Conservation (phyloP, 805 yeast genomes). For the Ogataea trehalophila region DNA sequence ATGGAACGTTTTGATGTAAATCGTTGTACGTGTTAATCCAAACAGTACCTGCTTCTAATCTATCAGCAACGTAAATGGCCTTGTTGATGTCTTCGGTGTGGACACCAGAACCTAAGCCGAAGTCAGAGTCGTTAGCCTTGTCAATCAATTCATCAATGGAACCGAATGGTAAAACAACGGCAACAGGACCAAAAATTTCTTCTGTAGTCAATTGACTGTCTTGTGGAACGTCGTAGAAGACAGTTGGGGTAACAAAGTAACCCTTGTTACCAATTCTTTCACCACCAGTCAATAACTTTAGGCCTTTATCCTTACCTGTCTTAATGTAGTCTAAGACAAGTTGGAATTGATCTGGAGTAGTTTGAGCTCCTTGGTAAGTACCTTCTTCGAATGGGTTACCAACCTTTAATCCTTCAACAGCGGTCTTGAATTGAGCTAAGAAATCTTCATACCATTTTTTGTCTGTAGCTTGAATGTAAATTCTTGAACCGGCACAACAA, state of each 20-base stretch:
- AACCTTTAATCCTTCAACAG: slow-evolving; percentile 50
- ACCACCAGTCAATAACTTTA: slow-evolving; percentile 78
- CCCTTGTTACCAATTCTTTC: slow-evolving; percentile 66
- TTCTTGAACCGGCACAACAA: slow-evolving; percentile 89
- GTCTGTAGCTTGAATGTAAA: slow-evolving; percentile 56
- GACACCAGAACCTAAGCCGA: slow-evolving; percentile 86
- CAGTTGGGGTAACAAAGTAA: slow-evolving; percentile 74
- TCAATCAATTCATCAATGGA: slow-evolving; percentile 70
- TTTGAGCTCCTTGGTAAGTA: slow-evolving; percentile 72
- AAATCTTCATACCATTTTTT: slow-evolving; percentile 66
- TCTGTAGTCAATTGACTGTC: slow-evolving; percentile 74
- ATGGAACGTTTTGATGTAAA: slow-evolving; percentile 63
- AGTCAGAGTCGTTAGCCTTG: slow-evolving; percentile 70
- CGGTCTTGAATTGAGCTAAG: slow-evolving; percentile 48
- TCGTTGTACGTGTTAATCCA: slow-evolving; percentile 77
- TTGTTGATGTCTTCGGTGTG: slow-evolving; percentile 68
- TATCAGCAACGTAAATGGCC: slow-evolving; percentile 62
- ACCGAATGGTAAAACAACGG: slow-evolving; percentile 67
- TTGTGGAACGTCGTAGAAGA: slow-evolving; percentile 76
- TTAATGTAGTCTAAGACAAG: slow-evolving; percentile 61
- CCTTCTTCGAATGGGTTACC: slow-evolving; percentile 77
- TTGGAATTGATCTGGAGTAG: slow-evolving; percentile 60
- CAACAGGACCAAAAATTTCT: slow-evolving; percentile 91
- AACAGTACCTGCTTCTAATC: slow-evolving; percentile 72
- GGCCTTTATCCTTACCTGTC: slow-evolving; percentile 63